Base-by-base conservation (phyloP, 495 filamentous ascomycete species). In the Neurospora sp. region DNA sequence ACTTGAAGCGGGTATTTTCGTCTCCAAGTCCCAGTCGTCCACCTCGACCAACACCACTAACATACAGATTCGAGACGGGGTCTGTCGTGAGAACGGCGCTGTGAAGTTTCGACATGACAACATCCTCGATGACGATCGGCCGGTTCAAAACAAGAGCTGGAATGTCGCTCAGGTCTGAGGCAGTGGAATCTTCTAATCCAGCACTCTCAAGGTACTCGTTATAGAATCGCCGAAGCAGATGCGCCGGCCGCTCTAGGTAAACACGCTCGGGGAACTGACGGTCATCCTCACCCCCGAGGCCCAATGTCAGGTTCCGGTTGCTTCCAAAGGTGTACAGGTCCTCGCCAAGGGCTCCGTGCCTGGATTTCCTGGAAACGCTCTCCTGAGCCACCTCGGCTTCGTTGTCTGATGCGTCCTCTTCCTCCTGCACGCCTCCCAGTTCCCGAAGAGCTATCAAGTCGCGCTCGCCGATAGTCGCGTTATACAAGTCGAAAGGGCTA, bases 241-340 rank as follows among this genome's bases (percentile, higher is more conserved):
- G 90, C 27, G 92, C 89, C 1, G 95, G 94, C n/a, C 96, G 89
- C 59, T 91, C 88, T 73, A 98, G 79, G 27, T 82, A 81, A 14
- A 97, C 87, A 53, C 93, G 88, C 78, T 99, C 96, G 0, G 96
- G 96, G 79, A 89, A 97, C 70, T 98, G 94, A 4, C 96, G 90
- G 75, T 99, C 94, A 79, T 97, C 94, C 76, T 94, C 90, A 77
- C 98, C 93, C 18, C 94, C 93, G 75, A 98, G 91, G 3, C 96
- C 96, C 53, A 99, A 87, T 9, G 91, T 94, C 14, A 97, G 82
- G 76, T 99, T 99, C 76, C 96, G 95, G 80, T 97, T 98, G 80
- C 93, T 97, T 22, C 96, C 96, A 78, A 97, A 96, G 0, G 92
- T 91, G 76, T 92, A 99, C 0, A 97, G 81, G 77, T 99, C 96